Percentiles rank a stretch among this genome's conserved stretches.
Evolutionary conservation across 2,329 filamentous ascomycete species (phyloP).

Genomic region (Lasiodiplodia sp.): DNA sequence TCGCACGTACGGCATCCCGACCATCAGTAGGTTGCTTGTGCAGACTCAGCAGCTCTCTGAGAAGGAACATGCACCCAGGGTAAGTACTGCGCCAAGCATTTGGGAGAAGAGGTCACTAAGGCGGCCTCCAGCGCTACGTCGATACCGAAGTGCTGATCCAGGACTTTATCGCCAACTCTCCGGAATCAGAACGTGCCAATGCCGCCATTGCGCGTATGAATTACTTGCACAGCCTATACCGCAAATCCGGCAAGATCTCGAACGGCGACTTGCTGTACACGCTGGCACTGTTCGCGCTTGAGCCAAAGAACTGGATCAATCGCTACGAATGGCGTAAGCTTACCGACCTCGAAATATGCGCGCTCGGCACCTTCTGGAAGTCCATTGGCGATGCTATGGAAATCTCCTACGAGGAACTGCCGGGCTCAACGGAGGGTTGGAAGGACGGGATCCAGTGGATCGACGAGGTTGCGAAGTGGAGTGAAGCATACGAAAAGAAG

Average conservation of each 20-base stretch:
- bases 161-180: constrained; percentile 40
- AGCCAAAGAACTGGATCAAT: constrained; percentile 69
- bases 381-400: constrained; percentile 73
- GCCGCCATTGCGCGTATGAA: constrained; percentile 68
- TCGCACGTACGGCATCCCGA: constrained; percentile 47
- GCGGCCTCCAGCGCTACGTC: constrained; percentile 36
- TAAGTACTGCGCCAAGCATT: not conserved
- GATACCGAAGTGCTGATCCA: constrained; percentile 44
- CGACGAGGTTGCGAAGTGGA: constrained; percentile 60
- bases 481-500: constrained; percentile 63
- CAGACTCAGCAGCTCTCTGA: constrained; percentile 43
- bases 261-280: constrained; percentile 72
- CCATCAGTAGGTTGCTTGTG: constrained; percentile 45
- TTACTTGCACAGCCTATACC: constrained; percentile 67
- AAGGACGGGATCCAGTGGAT: constrained; percentile 61
- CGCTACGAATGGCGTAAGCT: constrained; percentile 74
- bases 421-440: constrained; percentile 50
- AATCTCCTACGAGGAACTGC: constrained; percentile 61
- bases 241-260: constrained; percentile 64
- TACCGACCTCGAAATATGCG: constrained; percentile 72
- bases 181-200: constrained; percentile 44
- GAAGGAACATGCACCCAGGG: constrained; percentile 34
- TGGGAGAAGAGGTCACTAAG: not conserved
- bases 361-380: constrained; percentile 74
- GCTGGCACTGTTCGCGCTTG: constrained; percentile 68